Evolutionary conservation across 2,329 filamentous ascomycete species (phyloP), one percentile per base, ranked within the genome.

Genomic region (Chaetomium olivaceum): DNA sequence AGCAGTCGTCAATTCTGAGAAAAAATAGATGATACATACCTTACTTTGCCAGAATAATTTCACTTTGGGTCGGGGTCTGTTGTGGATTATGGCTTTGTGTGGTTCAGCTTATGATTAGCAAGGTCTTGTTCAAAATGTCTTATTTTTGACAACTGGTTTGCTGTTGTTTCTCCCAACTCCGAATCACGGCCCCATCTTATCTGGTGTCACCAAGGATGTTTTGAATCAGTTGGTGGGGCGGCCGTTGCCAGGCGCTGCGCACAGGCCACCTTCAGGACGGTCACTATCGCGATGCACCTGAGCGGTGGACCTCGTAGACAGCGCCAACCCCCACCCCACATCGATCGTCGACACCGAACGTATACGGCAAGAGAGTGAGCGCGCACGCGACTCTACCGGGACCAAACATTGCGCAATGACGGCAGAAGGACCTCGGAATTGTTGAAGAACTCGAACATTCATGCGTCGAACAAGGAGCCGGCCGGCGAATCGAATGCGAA

Each of bases 401-500:
- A 43, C 59, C 2, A 46, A 46, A 33, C 23, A 58, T 36, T 21
- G 43, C 57, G 66, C 64, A 43, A 70, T 68, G 69, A 65, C 36
- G 31, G 54, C 62, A 33, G 33, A 25, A 46, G n/a, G 36, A 8
- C 33, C 58, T 21, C 52, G 54, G 23, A 43, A 56, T 46, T 11
- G 33, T 23, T 64, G 31, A 61, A 50, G 36, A 43, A 48, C 25
- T 58, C 43, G 50, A 57, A 50, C 21, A 62, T 62, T 62, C n/a
- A 67, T 66, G 56, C 60, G 60, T 57, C 63, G 46, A 48, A 23
- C 61, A 36, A 58, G 25, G 57, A 36, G 57, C 58, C 64, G 60
- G 66, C 65, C 61, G 64, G 58, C 67, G 54, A 67, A 59, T 70
- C 73, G 73, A 68, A 74, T 74, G 74, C 71, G 61, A 67, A 68